Conservation (phyloP, 1,139 yeast species). For the Candida sanyaensis region DNA sequence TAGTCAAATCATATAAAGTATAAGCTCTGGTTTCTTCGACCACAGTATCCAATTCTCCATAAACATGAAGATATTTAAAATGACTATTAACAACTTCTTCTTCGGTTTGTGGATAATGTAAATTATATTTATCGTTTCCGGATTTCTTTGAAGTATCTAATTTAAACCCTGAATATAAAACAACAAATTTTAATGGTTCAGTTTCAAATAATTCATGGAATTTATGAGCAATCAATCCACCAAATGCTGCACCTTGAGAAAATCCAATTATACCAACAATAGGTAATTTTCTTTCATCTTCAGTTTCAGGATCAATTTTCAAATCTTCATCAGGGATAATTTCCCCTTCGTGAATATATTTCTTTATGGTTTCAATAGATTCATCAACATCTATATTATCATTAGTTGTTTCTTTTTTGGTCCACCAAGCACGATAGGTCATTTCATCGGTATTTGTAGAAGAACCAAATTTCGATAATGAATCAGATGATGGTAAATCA, state of each 20-base stretch:
- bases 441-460: constrained; percentile 24
- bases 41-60: constrained; percentile 88
- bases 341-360: constrained; percentile 32
- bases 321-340: constrained; percentile 34
- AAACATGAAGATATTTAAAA: constrained; percentile 63
- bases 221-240: constrained; percentile 40
- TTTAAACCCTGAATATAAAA: constrained; percentile 78
- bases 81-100: constrained; percentile 14
- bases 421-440: constrained; percentile 42
- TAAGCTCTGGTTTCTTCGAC: constrained; percentile 74
- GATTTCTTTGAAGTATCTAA: constrained; percentile 48
- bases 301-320: constrained; percentile 21
- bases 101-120: constrained; percentile 33
- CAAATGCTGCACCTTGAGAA: constrained; percentile 53
- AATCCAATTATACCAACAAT: constrained; percentile 46
- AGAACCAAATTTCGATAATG: constrained; percentile 44
- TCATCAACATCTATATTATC: constrained; percentile 26
- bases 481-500: constrained; percentile 62
- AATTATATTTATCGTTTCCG: constrained; percentile 26
- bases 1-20: constrained; percentile 56
- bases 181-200: constrained; percentile 60
- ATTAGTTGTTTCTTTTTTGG: constrained; percentile 24
- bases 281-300: constrained; percentile 29
- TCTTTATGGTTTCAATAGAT: constrained; percentile 31
- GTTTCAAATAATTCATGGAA: constrained; percentile 31